Evolutionary conservation across 805 yeast species (phyloP).

Genomic region (Saccharomycopsis javanensis): DNA sequence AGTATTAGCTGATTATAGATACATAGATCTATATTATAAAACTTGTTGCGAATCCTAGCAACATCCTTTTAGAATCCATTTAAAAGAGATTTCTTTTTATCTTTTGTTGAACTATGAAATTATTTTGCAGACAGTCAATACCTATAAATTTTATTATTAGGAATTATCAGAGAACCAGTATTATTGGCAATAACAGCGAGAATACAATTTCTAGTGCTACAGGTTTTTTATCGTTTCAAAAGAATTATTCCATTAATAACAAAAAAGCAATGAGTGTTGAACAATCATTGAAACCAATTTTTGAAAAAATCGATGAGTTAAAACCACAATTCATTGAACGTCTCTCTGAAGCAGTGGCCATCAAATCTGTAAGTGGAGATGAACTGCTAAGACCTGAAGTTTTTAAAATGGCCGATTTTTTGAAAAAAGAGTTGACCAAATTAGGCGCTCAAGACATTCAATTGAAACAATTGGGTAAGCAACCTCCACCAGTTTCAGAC

Average conservation of each 20-base stretch:
- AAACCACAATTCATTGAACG: conserved; percentile 67
- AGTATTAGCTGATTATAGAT: neutral
- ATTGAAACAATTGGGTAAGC: conserved; percentile 73
- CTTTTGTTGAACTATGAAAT: neutral
- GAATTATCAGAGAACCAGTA: neutral
- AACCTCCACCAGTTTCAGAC: conserved; percentile 81
- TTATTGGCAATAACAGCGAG: neutral
- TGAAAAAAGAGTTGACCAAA: conserved; percentile 53
- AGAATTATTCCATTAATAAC: neutral
- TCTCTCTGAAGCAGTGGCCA: conserved; percentile 76
- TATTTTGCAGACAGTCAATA: neutral
- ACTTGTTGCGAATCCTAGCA: neutral
- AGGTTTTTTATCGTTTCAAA: neutral
- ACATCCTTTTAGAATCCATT: too few relatives aligned
- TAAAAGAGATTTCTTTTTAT: neutral
- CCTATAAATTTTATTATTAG: neutral
- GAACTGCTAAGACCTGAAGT: conserved; percentile 83
- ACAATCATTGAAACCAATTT: conserved; percentile 24
- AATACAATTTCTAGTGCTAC: neutral
- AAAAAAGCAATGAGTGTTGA: conserved; percentile 2
- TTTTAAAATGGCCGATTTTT: conserved; percentile 78
- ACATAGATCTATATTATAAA: neutral
- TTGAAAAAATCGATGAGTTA: conserved; percentile 60
- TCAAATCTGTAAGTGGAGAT: conserved; percentile 91
- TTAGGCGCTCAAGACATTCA: conserved; percentile 81